Evolutionary conservation across 257 asterid species (phyloP), one percentile per base, ranked within the genome.

Genomic region (Solanum phureja): DNA sequence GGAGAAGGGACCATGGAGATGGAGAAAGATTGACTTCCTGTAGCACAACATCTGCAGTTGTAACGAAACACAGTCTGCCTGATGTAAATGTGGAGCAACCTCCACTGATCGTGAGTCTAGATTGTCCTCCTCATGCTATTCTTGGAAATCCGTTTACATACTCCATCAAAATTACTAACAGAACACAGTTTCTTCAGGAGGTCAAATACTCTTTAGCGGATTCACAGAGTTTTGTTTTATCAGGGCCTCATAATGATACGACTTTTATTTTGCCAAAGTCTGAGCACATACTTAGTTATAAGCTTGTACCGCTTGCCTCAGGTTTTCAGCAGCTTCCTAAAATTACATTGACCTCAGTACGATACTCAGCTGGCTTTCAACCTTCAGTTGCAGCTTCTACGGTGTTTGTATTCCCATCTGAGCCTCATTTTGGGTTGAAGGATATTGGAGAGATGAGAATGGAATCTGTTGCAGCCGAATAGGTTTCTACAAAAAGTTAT

Each of bases 281-380:
- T 3, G 93, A 90, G 66, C 94, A 94, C 89, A 87, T 89, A 66
- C 90, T 95, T 40, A 90, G 88, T 40, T 96, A 92, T 94, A 91
- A 91, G 92, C 95, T 97, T 71, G 98, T 97, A 14, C 98, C 99
- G 7, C 89, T 97, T 88, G 95, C 94, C 49, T 91, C 95, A 27
- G 99, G 99, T 76, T 91, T 92, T 16, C 95, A 92, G 90, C 98
- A 91, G 91, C 98, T 97, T 89, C 99, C 99, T 31, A 92, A 92
- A 88, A 95, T 93, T 46, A 88, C 92, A 7, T 88, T 96, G 90
- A 93, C 92, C 23, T 93, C 99, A 1, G 91, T 90, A 60, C 93
- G 99, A 89, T 94, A 96, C 87, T 88, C 96, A 37, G 98, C 98
- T 46, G 94, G 93, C 52, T 92, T 95, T 89, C 98, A 93, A 75